A percentile compares a stretch with the other conserved stretches of the same genome.
Conservation (phyloP, 257 asterid species). For the Solanum habrochaites region DNA sequence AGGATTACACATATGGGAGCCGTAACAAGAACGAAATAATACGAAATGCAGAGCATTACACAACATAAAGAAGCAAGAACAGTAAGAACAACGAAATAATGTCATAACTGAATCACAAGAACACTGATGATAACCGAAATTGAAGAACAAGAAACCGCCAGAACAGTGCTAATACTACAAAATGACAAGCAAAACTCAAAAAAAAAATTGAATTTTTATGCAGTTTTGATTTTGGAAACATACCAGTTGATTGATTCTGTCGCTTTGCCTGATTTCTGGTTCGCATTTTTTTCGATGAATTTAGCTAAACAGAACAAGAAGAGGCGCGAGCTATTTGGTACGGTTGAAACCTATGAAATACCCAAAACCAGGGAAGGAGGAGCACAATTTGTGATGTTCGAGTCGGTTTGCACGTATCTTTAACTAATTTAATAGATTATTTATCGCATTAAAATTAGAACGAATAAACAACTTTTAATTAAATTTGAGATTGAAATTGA, state of each 20-base stretch:
- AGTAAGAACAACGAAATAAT: not conserved
- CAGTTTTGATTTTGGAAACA: not conserved
- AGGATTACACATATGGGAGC: not conserved
- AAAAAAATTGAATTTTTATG: not conserved
- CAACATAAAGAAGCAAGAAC: not conserved
- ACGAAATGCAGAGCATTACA: not conserved
- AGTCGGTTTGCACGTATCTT: too few species aligned
- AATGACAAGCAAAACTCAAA: not conserved
- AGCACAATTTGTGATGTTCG: too few species aligned
- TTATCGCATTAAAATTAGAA: too few species aligned
- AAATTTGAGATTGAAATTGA: too few species aligned
- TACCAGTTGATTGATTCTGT: slow-evolving; percentile 30
- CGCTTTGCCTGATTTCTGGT: slow-evolving; percentile 48
- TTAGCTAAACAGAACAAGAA: not conserved
- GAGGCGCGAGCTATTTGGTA: slow-evolving; percentile 7
- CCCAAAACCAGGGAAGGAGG: not conserved
- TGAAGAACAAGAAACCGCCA: not conserved
- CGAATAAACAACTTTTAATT: too few species aligned
- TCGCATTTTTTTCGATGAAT: slow-evolving; percentile 30
- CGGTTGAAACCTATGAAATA: not conserved
- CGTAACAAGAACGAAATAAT: too few species aligned
- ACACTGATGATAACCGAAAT: not conserved
- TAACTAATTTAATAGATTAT: too few species aligned
- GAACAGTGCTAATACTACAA: not conserved
- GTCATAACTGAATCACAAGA: not conserved